Evolutionary conservation across 805 yeast species (phyloP), one percentile per base, ranked within the genome.

Genomic region (Lachancea fermentati): DNA sequence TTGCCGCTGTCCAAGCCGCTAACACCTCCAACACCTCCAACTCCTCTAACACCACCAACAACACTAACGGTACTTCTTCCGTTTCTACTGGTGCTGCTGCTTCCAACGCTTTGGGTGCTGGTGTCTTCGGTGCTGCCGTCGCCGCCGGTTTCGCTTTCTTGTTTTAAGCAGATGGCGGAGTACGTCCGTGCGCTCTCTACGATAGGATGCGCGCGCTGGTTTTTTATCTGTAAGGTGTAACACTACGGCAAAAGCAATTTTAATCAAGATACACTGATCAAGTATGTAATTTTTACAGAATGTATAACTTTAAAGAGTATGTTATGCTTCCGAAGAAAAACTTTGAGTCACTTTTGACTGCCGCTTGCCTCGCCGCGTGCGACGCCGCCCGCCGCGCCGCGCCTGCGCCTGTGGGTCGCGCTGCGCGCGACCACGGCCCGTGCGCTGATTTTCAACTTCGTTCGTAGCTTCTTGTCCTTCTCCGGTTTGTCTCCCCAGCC

Each of bases 101-200:
- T 49, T 64, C 72, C 52, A 71, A 69, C 65, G 73, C 75, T 49
- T 70, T 74, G 62, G 79, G 80, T 68, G 83, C 86, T 62, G 81
- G 84, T 69, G 76, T 79, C 62, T 69, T 81, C 58, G 89, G 87
- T 76, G 88, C 85, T 57, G 85, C 81, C 63, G 85, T 83, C 54
- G 89, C 88, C 53, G 89, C 88, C 60, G 89, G 86, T 75, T 79
- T 81, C 48, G 72, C 71, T 57, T 66, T 67, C 67, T 63, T 67
- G 58, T 66, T 68, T 65, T 68, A 67, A 65, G 60, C 39, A 17
- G 25, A 13, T 9, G 24, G n/a, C n/a, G 26, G 9, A 22, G 7
- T 22, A 7, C 26, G n/a, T 22, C 26, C 26, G 26, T 22, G 26
- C 26, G 26, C 11, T 22, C n/a, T n/a, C n/a, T 7, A 22, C 26